Base-by-base conservation (phyloP, 2,329 filamentous ascomycete genomes). In the Alternaria brassicae region DNA sequence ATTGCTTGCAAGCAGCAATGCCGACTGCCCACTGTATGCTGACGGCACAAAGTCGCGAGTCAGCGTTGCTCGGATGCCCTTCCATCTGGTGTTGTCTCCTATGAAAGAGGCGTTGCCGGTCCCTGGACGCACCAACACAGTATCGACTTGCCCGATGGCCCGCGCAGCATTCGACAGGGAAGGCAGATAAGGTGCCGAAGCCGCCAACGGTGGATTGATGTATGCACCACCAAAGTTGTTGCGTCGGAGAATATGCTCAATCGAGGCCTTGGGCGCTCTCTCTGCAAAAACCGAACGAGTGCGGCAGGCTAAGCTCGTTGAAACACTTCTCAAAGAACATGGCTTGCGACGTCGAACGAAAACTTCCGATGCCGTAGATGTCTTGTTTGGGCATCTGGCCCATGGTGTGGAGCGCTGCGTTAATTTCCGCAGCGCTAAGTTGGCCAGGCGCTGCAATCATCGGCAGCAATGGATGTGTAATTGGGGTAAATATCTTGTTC, bases 381-480 rank as follows among this genome's bases (percentile, higher is more conserved):
- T 88, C 89, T 69, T 89, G 90, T 77, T 89, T 92, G 1, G 91
- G 91, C 51, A 95, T 83, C 70, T 93, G 91, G 2, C 91, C 91
- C 76, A 96, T 88, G 58, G 91, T 88, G 53, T 91, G 88, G 28
- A 95, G 80, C 4, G 91, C 90, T 45, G 87, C 86, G 72, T 96
- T 95, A 77, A 95, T 95, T 78, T 95, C 91, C 15, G 92, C 90
- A 1, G 91, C 91, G 66, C 90, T 93, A 80, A 96, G 83, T 77
- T 96, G 92, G 8, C 92, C 92, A 0, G 92, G 92, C 0, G 92
- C 92, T 23, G 92, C 92, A 58, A 95, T 92, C 72, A 93, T 88
- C 8, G 92, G 92, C 3, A 96, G 82, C 9, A 95, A 81, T 1
- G 92, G 91, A 71, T 96, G 92, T 0, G 92, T 96, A 72, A 96